phyloP scores from a whole-genome alignment of 164 flowering plant genomes.

The Vitis rotundifolia region DNA sequence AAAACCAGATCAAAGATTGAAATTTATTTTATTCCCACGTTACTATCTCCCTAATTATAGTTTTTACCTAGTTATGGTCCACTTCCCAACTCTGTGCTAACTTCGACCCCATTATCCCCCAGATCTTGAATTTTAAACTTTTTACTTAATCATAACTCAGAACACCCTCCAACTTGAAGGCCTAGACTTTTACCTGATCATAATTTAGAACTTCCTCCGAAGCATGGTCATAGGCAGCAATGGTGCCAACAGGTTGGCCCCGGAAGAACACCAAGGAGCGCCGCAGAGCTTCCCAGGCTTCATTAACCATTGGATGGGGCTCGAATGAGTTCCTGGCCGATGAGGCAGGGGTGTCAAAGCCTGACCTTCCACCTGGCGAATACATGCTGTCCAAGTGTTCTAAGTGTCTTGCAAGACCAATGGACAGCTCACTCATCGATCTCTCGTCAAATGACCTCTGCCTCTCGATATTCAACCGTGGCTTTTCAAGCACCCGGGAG shows the following conservation, averaged over 20 bases:
- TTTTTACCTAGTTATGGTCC: too few relatives aligned
- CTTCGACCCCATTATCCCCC: background rate
- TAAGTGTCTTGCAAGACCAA: conserved; percentile 34
- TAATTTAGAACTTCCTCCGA: conserved; percentile 69
- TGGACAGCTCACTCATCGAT: conserved; percentile 53
- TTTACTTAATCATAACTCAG: background rate
- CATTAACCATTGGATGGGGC: conserved; percentile 62
- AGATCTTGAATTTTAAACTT: background rate
- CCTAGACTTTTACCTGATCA: conserved; percentile 52
- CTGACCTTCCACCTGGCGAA: conserved; percentile 50
- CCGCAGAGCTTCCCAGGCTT: conserved; percentile 73
- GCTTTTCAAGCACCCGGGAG: conserved; percentile 46
- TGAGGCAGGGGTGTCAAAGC: conserved; percentile 49
- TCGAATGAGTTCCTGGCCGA: conserved; percentile 40
- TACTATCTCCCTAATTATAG: too few relatives aligned
- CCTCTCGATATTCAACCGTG: conserved; percentile 50
- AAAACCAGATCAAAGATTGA: background rate
- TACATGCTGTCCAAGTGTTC: conserved; percentile 31
- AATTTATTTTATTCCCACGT: background rate
- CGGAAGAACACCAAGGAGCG: conserved; percentile 59
- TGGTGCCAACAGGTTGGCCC: conserved; percentile 71
- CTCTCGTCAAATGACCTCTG: conserved; percentile 63
- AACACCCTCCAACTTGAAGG: conserved; percentile 1
- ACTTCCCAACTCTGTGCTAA: background rate
- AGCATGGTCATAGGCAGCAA: conserved; percentile 64